These are phyloP conservation scores for Crithidia brevicula DNA, from an alignment of 208 protist genomes.

Conservation along the genomic window DNA sequence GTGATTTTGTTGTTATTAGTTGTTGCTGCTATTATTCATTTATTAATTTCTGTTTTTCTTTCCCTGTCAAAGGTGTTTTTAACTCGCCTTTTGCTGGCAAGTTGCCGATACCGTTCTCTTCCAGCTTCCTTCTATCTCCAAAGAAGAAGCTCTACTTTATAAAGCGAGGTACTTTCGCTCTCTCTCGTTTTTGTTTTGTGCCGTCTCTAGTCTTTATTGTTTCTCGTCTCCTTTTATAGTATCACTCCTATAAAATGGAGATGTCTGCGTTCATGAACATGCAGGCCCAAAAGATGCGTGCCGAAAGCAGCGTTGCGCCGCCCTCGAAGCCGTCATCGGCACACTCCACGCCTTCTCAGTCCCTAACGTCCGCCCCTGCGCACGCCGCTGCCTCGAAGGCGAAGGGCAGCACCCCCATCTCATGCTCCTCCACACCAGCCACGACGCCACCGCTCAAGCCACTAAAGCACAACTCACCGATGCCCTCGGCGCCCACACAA, in stretches of 20 bases:
- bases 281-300: neutral
- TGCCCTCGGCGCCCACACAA: neutral
- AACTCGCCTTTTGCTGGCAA: no score
- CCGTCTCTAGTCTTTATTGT: no score
- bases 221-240: no score
- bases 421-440: neutral
- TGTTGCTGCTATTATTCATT: slow-evolving; percentile 2
- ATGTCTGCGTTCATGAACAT: slow-evolving; percentile 14
- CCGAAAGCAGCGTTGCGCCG: neutral
- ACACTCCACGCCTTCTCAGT: neutral
- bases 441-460: slow-evolving; percentile 5
- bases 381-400: neutral
- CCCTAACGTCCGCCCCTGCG: neutral
- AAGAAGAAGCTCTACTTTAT: no score
- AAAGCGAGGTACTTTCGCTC: no score
- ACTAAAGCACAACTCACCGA: neutral
- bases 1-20: no score
- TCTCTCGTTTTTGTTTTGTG: no score
- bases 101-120: no score
- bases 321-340: slow-evolving; percentile 8
- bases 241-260: neutral
- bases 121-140: no score
- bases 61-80: no score
- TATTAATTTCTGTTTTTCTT: slow-evolving; percentile 26
- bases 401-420: neutral